Percentiles rank a stretch among this genome's conserved stretches.
Conservation (phyloP, 2,329 filamentous ascomycete species). For the Phialophora macrospora region DNA sequence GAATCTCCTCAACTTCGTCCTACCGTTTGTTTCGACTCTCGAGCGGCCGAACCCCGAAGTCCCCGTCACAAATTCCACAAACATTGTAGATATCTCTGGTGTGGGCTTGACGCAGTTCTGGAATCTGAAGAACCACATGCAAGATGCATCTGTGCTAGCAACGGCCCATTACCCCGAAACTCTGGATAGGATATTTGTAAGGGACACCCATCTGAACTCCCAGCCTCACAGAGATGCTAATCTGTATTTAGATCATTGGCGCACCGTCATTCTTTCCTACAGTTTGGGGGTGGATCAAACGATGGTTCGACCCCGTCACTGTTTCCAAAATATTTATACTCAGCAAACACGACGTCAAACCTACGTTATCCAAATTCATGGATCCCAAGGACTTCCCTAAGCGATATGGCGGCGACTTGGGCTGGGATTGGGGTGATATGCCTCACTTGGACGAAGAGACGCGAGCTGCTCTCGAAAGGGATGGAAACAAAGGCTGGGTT, state of each 20-base stretch:
- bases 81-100: constrained; percentile 89
- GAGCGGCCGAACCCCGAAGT: constrained; percentile 74
- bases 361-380: constrained; percentile 80
- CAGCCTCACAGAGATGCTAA: background rate
- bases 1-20: constrained; percentile 83
- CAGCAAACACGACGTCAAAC: constrained; percentile 70
- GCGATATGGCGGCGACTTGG: constrained; percentile 83
- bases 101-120: constrained; percentile 93
- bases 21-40: constrained; percentile 81
- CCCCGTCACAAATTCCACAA: constrained; percentile 90
- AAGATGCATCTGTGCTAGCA: constrained; percentile 83
- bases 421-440: constrained; percentile 78
- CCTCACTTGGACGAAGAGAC: constrained; percentile 68
- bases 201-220: constrained; percentile 35
- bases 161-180: constrained; percentile 97
- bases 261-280: constrained; percentile 87
- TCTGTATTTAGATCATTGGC: constrained; percentile 71
- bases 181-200: constrained; percentile 75
- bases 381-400: constrained; percentile 82
- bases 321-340: constrained; percentile 97
- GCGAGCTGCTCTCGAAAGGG: constrained; percentile 39
- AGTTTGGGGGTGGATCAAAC: constrained; percentile 85
- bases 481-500: constrained; percentile 39
- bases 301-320: constrained; percentile 90
- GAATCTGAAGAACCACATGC: constrained; percentile 93